Conservation (phyloP, 2,329 filamentous ascomycete genomes). For the Calycina herbarum region DNA sequence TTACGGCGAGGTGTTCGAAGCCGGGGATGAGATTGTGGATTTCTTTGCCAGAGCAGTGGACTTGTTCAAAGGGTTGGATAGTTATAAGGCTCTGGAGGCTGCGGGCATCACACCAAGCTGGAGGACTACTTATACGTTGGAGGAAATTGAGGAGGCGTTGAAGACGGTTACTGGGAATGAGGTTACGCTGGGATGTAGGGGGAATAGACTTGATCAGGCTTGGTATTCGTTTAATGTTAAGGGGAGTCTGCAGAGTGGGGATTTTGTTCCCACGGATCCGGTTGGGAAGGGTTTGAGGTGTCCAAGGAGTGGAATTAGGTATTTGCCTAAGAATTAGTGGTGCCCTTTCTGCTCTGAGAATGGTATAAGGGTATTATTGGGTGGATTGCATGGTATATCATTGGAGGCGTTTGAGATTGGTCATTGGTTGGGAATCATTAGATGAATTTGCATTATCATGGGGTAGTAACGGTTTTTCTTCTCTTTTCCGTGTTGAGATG, state of each 20-base stretch:
- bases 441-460: too few species aligned
- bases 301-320: slow-evolving; percentile 15
- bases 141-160: slow-evolving; percentile 44
- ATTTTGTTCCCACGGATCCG: slow-evolving; percentile 20
- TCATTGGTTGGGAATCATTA: too few species aligned
- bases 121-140: slow-evolving; percentile 42
- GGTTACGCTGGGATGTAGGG: slow-evolving; percentile 47
- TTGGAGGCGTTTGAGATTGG: too few species aligned
- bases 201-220: slow-evolving; percentile 49
- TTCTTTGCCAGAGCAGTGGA: slow-evolving; percentile 66
- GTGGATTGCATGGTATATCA: too few species aligned
- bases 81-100: slow-evolving; percentile 42
- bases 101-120: slow-evolving; percentile 55
- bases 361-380: too few species aligned
- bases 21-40: slow-evolving; percentile 57
- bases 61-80: slow-evolving; percentile 63
- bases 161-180: slow-evolving; percentile 46
- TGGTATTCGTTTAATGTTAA: slow-evolving; percentile 43
- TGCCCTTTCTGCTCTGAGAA: too few species aligned
- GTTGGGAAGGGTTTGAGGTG: slow-evolving; percentile 16
- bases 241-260: slow-evolving; percentile 20
- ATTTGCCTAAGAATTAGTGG: slow-evolving; percentile 8
- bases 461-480: too few species aligned
- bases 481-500: too few species aligned
- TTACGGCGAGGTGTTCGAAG: slow-evolving; percentile 47